Conservation (phyloP, 1,284 basidiomycete species). For the Tremellales sp. region DNA sequence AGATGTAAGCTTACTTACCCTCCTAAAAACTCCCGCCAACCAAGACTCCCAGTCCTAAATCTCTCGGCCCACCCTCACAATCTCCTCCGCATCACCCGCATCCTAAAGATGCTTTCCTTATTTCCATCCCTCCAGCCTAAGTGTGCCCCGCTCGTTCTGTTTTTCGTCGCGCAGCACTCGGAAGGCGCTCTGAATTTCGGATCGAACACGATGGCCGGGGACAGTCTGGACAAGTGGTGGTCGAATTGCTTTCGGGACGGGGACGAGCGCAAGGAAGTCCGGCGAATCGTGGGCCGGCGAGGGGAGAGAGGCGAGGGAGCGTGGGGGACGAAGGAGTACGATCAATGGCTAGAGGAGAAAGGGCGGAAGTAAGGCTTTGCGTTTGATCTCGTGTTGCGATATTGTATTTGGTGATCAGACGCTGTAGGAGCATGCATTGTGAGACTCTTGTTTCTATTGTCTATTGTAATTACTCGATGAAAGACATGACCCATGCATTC, state of each 20-base stretch:
- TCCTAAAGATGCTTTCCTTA: conserved; percentile 70
- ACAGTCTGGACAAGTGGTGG: conserved; percentile 74
- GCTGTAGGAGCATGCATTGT: too few species aligned
- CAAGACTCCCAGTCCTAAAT: conserved; percentile 49
- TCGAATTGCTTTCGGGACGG: conserved; percentile 64
- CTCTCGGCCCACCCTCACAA: conserved; percentile 64
- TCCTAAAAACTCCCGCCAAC: neutral
- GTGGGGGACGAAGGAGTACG: conserved; percentile 54
- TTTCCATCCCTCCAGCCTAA: conserved; percentile 49
- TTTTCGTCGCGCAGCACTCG: conserved; percentile 66
- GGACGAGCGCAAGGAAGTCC: conserved; percentile 58
- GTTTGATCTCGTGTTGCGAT: too few species aligned
- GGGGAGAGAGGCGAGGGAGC: conserved; percentile 51
- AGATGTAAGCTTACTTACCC: conserved; percentile 16
- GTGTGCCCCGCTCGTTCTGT: conserved; percentile 63
- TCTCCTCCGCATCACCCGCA: conserved; percentile 70
- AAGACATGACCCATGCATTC: too few species aligned
- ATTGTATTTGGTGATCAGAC: too few species aligned
- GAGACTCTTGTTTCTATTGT: neutral
- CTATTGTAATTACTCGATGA: neutral
- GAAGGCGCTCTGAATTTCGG: conserved; percentile 54
- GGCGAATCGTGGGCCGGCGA: conserved; percentile 50
- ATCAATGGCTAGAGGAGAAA: conserved; percentile 74
- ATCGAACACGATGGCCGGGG: conserved; percentile 47
- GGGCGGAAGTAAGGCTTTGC: neutral